Evolutionary conservation across 2,329 filamentous ascomycete genomes (phyloP).

Genomic region (Colletotrichum simmondsii): DNA sequence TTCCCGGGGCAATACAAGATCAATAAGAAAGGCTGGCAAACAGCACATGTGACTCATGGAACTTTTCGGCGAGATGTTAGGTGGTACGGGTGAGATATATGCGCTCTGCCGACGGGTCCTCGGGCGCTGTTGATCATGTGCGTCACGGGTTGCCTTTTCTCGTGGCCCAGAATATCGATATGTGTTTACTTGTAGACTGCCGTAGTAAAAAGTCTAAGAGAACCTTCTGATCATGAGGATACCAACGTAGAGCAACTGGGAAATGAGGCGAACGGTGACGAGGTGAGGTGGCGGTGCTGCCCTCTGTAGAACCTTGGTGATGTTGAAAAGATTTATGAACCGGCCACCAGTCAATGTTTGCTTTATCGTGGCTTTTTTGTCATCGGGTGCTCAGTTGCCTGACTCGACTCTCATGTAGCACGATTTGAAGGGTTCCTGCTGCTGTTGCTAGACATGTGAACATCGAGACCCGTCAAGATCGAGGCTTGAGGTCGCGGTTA

Average conservation of each 20-base stretch:
- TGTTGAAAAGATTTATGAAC: neutral
- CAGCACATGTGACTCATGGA: neutral
- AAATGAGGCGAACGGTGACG: neutral
- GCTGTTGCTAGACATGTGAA: neutral
- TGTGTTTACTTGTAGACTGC: neutral
- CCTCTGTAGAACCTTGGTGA: neutral
- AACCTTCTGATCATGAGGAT: neutral
- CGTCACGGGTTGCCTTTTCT: no score
- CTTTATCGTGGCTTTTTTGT: neutral
- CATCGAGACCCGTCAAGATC: neutral
- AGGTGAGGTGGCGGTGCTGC: neutral
- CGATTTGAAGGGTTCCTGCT: neutral
- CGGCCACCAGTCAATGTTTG: constrained; percentile 2
- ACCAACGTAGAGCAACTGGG: neutral
- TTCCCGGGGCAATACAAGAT: neutral
- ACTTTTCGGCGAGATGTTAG: neutral
- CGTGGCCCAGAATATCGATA: no score
- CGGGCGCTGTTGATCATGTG: neutral
- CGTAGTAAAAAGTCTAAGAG: no score
- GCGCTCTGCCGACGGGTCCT: neutral
- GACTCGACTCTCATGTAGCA: neutral
- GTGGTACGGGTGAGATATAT: neutral
- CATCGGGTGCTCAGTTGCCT: neutral
- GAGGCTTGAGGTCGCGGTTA: neutral
- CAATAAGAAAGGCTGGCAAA: neutral